These are phyloP conservation scores for Lagerstroemia speciosa DNA, from an alignment of 345 rosid genomes.

Conservation along the genomic window DNA sequence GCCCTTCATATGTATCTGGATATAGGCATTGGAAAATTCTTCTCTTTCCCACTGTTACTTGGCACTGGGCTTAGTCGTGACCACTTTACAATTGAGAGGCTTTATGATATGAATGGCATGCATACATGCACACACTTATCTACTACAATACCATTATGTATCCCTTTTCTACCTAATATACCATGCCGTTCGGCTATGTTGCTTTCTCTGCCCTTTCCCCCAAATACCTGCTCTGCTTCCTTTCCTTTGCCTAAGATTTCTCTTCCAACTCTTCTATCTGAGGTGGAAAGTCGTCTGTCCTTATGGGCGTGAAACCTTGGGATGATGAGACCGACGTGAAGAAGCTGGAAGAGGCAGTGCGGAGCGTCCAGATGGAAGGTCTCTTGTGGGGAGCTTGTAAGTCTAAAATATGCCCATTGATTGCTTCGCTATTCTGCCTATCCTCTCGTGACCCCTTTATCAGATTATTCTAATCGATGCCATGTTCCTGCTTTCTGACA, in stretches of 20 bases:
- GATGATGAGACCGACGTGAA: constrained; percentile 99
- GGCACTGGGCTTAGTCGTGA: background rate
- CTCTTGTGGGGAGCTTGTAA: constrained; percentile 94
- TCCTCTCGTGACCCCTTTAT: background rate
- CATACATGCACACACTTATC: no score
- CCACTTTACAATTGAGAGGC: background rate
- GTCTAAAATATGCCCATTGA: constrained; percentile 9
- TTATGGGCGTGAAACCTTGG: constrained; percentile 92
- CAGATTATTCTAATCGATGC: background rate
- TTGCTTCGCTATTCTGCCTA: background rate
- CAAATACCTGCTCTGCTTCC: background rate
- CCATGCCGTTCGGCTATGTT: background rate
- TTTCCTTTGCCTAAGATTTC: background rate
- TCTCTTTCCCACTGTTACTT: background rate
- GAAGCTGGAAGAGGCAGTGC: constrained; percentile 71
- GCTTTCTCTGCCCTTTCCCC: background rate
- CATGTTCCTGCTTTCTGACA: constrained; percentile 21
- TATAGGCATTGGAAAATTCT: background rate
- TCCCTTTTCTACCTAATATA: no score
- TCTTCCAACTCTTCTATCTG: constrained; percentile 1
- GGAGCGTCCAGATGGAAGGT: constrained; percentile 67
- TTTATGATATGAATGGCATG: background rate
- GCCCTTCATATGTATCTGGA: background rate
- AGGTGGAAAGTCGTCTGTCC: constrained; percentile 94
- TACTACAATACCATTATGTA: no score